Conservation (phyloP, 164 flowering plant species). For the Buxus sempervirens region DNA sequence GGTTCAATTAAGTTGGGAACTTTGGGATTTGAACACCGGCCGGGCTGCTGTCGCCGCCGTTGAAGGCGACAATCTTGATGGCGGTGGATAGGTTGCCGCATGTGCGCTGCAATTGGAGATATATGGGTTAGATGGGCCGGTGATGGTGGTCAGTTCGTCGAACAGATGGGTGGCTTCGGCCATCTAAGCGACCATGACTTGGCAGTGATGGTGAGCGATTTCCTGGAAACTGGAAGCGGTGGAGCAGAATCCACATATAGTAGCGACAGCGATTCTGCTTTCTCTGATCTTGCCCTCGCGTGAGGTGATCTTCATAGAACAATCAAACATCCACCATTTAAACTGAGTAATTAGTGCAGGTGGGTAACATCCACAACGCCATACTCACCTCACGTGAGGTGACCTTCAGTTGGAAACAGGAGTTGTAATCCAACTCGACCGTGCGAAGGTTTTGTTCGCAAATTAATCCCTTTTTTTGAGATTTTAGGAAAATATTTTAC, state of each 20-base stretch:
- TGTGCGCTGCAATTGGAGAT: constrained; percentile 36
- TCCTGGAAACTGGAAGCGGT: constrained; percentile 67
- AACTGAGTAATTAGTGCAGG: too few relatives aligned
- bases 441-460: too few relatives aligned
- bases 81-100: constrained; percentile 38
- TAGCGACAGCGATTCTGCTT: constrained; percentile 83
- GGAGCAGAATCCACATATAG: constrained; percentile 71
- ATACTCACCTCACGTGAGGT: too few relatives aligned
- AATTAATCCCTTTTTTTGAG: too few relatives aligned
- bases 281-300: constrained; percentile 61
- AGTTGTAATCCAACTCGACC: too few relatives aligned
- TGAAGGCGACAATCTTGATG: constrained; percentile 9
- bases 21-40: constrained; percentile 12
- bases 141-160: constrained; percentile 23
- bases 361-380: too few relatives aligned
- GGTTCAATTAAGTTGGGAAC: constrained; percentile 20
- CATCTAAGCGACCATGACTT: constrained; percentile 88
- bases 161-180: constrained; percentile 51
- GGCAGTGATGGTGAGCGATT: constrained; percentile 84
- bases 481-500: too few relatives aligned
- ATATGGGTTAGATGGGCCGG: constrained; percentile 29
- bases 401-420: too few relatives aligned
- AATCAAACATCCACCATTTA: too few relatives aligned
- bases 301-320: too few relatives aligned
- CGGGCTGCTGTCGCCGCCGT: constrained; percentile 4